Base-by-base conservation (phyloP, 169 alveolate species). In the Plasmodium sp. region DNA sequence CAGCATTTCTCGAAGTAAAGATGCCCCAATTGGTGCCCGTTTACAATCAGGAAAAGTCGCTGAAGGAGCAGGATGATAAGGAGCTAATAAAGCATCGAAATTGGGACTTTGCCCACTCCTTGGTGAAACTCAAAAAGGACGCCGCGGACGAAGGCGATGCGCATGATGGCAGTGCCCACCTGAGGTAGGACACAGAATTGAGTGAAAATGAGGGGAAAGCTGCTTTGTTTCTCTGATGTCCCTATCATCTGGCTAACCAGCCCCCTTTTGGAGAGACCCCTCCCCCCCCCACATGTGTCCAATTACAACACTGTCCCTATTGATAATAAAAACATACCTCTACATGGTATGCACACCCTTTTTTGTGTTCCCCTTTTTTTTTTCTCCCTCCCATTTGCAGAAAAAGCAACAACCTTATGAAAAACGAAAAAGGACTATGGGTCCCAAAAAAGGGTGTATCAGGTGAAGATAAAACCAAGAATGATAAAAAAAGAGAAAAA, bases 21-120 rank as follows among this genome's bases (percentile, higher is more conserved):
- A 86, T 86, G 81, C 84, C 93, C 43, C 80, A 86, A 31, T 79
- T 86, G 39, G 56, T 86, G 33, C 93, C 85, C n/a, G 84, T 79
- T 86, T 86, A 86, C 81, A 79, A 75, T 86, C 84, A 86, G 71
- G 84, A 86, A 54, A 86, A 86, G 71, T 86, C 85, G 9, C 43
- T 86, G 33, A 86, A 86, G 22, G 93, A 86, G 58, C 85, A 79
- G 31, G 79, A 75, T 86, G 84, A 86, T 4, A 58, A 36, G 45
- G 81, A 86, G 41, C 67, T 86, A 86, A 41, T 75, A 22, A 86
- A 86, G 41, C 84, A 86, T 33, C 56, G 82, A 22, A 86, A 86
- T 54, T 86, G 93, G 93, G 85, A 58, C 43, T 56, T 48, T 31
- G 79, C 85, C 79, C 84, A 86, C 71, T 36, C 81, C 5, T 33